Evolutionary conservation across 306 rosid species (phyloP).

Genomic region (Lathyrus tuberosus): DNA sequence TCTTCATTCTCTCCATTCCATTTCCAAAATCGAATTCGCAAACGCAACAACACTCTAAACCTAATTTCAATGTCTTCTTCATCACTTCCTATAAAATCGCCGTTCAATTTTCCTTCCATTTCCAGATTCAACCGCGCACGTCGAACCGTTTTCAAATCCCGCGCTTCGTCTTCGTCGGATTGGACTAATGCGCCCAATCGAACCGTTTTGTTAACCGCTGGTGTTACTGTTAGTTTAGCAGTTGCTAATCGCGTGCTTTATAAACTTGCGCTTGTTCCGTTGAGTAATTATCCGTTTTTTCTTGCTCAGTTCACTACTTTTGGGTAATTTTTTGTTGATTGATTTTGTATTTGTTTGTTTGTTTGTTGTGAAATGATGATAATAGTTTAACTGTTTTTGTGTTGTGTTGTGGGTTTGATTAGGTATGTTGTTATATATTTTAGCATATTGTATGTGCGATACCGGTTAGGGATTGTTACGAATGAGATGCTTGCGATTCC

Average conservation of each 20-base stretch:
- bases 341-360: background rate
- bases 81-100: constrained; percentile 31
- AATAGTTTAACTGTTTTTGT: constrained; percentile 13
- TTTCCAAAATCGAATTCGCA: constrained; percentile 2
- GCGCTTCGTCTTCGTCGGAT: constrained; percentile 42
- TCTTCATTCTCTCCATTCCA: constrained; percentile 12
- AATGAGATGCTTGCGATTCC: constrained; percentile 81
- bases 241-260: constrained; percentile 85
- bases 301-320: constrained; percentile 84
- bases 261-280: constrained; percentile 86
- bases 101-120: constrained; percentile 29
- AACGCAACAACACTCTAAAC: constrained; percentile 19
- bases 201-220: constrained; percentile 43
- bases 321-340: constrained; percentile 46
- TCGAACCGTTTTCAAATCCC: constrained; percentile 37
- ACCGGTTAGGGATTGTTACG: constrained; percentile 73
- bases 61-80: constrained; percentile 26
- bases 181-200: background rate
- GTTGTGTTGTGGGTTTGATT: constrained; percentile 20
- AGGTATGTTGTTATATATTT: constrained; percentile 79
- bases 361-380: constrained; percentile 16
- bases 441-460: constrained; percentile 57
- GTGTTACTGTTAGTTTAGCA: constrained; percentile 52
- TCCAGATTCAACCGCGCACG: constrained; percentile 31
- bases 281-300: constrained; percentile 80